Base-by-base conservation (phyloP, 2,329 filamentous ascomycete genomes). In the Pestalotiopsis sp. region DNA sequence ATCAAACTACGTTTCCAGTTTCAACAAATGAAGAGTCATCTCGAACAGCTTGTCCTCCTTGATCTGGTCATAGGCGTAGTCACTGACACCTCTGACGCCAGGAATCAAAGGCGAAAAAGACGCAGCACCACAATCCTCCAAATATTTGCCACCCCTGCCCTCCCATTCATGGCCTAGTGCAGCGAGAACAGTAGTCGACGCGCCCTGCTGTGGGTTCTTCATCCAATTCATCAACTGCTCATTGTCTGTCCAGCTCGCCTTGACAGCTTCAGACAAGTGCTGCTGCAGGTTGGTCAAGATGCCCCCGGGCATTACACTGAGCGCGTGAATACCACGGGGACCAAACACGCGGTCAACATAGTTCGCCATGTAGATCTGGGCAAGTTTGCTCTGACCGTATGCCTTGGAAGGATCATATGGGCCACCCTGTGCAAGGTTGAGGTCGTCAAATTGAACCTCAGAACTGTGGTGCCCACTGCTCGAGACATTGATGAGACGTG, bases 331-430 rank as follows among this genome's bases (percentile, higher is more conserved):
- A n/a, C 64, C 64, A n/a, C 25, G 25, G 13, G 25, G n/a, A 7
- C 17, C 64, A 20, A 27, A 58, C 5, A 17, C 13, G 0, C 64
- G 41, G 27, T 66, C 64, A 14, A 66, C 27, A 14, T 56, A 41
- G 4, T 66, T 66, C 4, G 64, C 45, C 45, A 58, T 58, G 25
- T 58, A 66, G 20, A 87, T 80, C 68, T 85, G 86, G 13, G 86
- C 85, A 0, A 81, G 80, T 71, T 89, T 89, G 64, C 80, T 78
- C 71, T 86, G 82, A 0, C 79, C 82, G 69, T 89, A 89, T 0
- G 83, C 78, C 1, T 67, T 52, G 67, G 74, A 78, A 0, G 78
- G 78, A 2, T 80, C 62, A 69, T 86, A 85, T n/a, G 62, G 39
- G 5, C 69, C 73, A 13, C 39, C 67, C 4, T 74, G 71, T 25